Evolutionary conservation across 2,329 filamentous ascomycete genomes (phyloP).

Genomic region (Sarocladium kiliense): DNA sequence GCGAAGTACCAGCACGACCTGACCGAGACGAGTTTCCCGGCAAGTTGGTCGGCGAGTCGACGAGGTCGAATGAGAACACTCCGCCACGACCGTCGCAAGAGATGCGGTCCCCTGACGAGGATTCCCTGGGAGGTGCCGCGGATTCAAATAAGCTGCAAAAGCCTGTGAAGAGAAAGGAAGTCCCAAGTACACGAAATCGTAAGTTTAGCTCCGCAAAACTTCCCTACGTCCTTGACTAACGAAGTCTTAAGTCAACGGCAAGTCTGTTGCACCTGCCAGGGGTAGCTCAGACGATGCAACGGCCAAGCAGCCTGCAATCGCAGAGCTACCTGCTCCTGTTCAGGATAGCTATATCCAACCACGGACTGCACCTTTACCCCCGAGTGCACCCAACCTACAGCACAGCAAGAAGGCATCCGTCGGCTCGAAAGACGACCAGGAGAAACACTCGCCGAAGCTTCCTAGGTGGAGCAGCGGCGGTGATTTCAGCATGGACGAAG

Average conservation of each 20-base stretch:
- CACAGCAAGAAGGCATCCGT: constrained; percentile 42
- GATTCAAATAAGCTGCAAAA: constrained; percentile 25
- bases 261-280: constrained; percentile 12
- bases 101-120: neutral
- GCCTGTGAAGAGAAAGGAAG: constrained; percentile 60
- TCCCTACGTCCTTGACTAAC: constrained; percentile 13
- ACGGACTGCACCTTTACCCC: constrained; percentile 50
- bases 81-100: constrained; percentile 44
- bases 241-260: constrained; percentile 29
- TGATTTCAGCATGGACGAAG: constrained; percentile 92
- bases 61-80: constrained; percentile 30
- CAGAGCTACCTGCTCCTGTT: constrained; percentile 25
- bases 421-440: constrained; percentile 27
- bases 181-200: constrained; percentile 43
- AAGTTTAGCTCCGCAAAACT: constrained; percentile 12
- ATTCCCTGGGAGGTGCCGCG: neutral
- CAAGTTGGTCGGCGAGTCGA: constrained; percentile 22
- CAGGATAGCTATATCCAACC: constrained; percentile 47
- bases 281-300: neutral
- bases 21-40: constrained; percentile 13
- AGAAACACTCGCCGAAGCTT: constrained; percentile 58
- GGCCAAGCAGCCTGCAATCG: constrained; percentile 20
- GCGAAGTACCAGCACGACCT: neutral
- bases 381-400: constrained; percentile 27
- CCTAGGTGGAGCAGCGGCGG: constrained; percentile 73